Conservation (phyloP, 495 filamentous ascomycete genomes). For the Aspergillus ellipticus region DNA sequence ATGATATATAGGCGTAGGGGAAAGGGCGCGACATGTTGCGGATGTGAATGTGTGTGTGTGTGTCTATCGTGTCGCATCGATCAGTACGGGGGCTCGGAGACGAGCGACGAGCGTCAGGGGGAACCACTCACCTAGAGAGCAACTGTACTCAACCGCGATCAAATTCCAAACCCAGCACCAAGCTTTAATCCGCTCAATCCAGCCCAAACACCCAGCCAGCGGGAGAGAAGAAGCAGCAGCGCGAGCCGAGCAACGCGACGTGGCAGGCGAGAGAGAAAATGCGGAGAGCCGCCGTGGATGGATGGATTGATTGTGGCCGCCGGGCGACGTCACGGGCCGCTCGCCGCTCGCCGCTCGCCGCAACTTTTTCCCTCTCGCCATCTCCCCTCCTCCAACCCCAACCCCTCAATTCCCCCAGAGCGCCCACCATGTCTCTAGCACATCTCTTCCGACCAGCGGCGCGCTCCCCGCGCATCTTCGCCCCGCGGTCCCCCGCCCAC, state of each 20-base stretch:
- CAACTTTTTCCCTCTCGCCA: background rate
- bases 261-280: background rate
- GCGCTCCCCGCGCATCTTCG: slow-evolving; percentile 5
- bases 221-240: no score
- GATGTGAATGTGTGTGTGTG: background rate
- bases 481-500: slow-evolving; percentile 28
- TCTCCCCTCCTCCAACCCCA: background rate
- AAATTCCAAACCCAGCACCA: no score
- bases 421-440: background rate
- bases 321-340: slow-evolving; percentile 1
- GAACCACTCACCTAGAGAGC: no score
- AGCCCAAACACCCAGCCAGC: no score
- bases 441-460: background rate
- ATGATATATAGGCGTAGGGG: slow-evolving; percentile 89
- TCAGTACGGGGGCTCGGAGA: background rate
- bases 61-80: background rate
- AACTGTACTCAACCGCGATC: no score
- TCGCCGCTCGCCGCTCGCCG: background rate
- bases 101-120: background rate
- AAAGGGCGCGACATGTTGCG: slow-evolving; percentile 65
- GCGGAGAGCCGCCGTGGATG: background rate
- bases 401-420: background rate
- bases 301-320: background rate
- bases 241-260: background rate
- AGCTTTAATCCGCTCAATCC: no score